A percentile compares a stretch with the other conserved stretches of the same genome.
Evolutionary conservation across 306 rosid genomes (phyloP).

Genomic region (Lagenaria siceraria): DNA sequence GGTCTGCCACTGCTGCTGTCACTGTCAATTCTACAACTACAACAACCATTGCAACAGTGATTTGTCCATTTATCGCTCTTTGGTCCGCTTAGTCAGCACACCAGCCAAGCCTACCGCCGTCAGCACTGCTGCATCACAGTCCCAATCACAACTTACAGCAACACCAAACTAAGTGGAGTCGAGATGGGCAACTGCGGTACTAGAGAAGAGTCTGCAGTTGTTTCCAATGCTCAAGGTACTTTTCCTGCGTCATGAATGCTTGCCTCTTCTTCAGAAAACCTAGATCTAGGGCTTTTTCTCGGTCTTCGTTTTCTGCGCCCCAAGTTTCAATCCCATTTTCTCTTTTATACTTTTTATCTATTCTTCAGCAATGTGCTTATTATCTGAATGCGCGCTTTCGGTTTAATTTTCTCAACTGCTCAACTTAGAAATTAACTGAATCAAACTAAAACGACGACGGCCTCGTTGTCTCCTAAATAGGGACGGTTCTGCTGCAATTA

Average conservation of each 20-base stretch:
- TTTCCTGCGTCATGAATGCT: not conserved
- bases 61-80: not conserved
- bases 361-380: not conserved
- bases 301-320: not conserved
- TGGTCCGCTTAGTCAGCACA: conserved; percentile 1
- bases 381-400: not conserved
- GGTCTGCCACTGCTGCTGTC: not conserved
- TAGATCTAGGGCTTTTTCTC: conserved; percentile 39
- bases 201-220: conserved; percentile 90
- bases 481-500: not conserved
- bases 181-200: conserved; percentile 96
- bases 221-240: conserved; percentile 86
- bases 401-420: not conserved
- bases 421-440: not conserved
- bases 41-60: not conserved
- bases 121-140: conserved; percentile 2
- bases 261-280: not conserved
- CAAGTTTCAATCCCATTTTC: not conserved
- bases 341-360: not conserved
- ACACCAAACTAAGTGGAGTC: not conserved
- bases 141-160: conserved; percentile 8
- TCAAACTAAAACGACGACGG: not conserved
- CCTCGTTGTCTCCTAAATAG: not conserved
- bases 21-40: conserved; percentile 1
- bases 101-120: not conserved